Conservation (phyloP, 1,284 basidiomycete genomes). For the Leucoagaricus sp. region DNA sequence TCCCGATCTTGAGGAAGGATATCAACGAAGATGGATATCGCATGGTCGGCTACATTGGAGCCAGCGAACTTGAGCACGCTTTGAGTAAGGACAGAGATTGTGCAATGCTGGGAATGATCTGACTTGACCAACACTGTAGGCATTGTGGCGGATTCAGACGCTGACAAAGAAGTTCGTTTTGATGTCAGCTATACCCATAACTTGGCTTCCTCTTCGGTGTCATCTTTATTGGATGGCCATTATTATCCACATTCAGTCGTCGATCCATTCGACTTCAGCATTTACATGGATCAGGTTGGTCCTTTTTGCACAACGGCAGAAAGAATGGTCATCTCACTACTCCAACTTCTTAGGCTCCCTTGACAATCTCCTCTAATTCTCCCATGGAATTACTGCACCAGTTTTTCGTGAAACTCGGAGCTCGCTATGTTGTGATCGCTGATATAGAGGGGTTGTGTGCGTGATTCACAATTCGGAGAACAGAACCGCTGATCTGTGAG, state of each 20-base stretch:
- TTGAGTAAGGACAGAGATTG: slow-evolving; percentile 75
- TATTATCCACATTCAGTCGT: slow-evolving; percentile 24
- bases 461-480: slow-evolving; percentile 29
- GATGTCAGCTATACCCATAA: slow-evolving; percentile 47
- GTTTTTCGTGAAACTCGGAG: slow-evolving; percentile 89
- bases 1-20: slow-evolving; percentile 75
- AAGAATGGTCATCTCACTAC: slow-evolving; percentile 1
- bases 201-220: slow-evolving; percentile 54
- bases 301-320: slow-evolving; percentile 10
- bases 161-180: slow-evolving; percentile 68
- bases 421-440: slow-evolving; percentile 85
- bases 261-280: slow-evolving; percentile 83
- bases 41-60: slow-evolving; percentile 91
- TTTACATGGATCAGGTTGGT: slow-evolving; percentile 87
- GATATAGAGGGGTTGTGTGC: slow-evolving; percentile 83
- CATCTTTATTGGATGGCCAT: slow-evolving; percentile 53
- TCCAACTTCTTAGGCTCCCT: slow-evolving; percentile 60
- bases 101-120: slow-evolving; percentile 14
- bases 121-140: slow-evolving; percentile 43
- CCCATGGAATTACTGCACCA: slow-evolving; percentile 90
- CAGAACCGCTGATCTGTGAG: slow-evolving; percentile 2
- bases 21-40: slow-evolving; percentile 50
- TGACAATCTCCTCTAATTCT: slow-evolving; percentile 81
- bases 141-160: slow-evolving; percentile 71
- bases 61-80: slow-evolving; percentile 92